A percentile compares a stretch with the other conserved stretches of the same genome.
Conservation (phyloP, 2,329 filamentous ascomycete species). For the Reticulascus tulasneorum region DNA sequence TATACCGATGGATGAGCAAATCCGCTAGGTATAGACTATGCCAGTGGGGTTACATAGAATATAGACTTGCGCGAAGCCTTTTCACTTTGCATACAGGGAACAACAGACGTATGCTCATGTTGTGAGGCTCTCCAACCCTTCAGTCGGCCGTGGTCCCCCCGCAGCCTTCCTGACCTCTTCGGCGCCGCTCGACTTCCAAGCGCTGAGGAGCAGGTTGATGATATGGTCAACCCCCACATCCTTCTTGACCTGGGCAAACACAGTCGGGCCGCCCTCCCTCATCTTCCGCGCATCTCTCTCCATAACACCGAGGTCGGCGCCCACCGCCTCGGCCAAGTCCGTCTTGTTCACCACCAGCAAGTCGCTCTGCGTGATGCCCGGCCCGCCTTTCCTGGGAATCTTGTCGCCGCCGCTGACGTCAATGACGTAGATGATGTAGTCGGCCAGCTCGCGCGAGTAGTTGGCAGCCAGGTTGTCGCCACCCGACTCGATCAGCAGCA, state of each 20-base stretch:
- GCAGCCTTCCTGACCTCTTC: slow-evolving; percentile 50
- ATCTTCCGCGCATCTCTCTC: slow-evolving; percentile 92
- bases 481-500: slow-evolving; percentile 91
- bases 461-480: slow-evolving; percentile 97
- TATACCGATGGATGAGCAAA: slow-evolving; percentile 33
- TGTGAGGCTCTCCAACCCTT: slow-evolving; percentile 45
- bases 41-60: not conserved
- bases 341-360: slow-evolving; percentile 96
- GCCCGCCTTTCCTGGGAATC: slow-evolving; percentile 91
- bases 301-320: slow-evolving; percentile 90
- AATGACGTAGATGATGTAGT: slow-evolving; percentile 98
- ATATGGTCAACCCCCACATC: slow-evolving; percentile 81
- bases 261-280: slow-evolving; percentile 89
- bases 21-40: slow-evolving; percentile 1
- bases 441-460: slow-evolving; percentile 89
- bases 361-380: slow-evolving; percentile 95
- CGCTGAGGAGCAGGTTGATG: slow-evolving; percentile 80
- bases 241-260: slow-evolving; percentile 97
- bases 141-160: slow-evolving; percentile 56
- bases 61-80: not conserved
- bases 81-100: slow-evolving; percentile 17
- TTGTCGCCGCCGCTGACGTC: slow-evolving; percentile 97
- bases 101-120: slow-evolving; percentile 13
- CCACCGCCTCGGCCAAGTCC: slow-evolving; percentile 84
- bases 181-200: slow-evolving; percentile 88